phyloP scores from a whole-genome alignment of 495 filamentous ascomycete species.

The Neurospora tetrasperma region DNA sequence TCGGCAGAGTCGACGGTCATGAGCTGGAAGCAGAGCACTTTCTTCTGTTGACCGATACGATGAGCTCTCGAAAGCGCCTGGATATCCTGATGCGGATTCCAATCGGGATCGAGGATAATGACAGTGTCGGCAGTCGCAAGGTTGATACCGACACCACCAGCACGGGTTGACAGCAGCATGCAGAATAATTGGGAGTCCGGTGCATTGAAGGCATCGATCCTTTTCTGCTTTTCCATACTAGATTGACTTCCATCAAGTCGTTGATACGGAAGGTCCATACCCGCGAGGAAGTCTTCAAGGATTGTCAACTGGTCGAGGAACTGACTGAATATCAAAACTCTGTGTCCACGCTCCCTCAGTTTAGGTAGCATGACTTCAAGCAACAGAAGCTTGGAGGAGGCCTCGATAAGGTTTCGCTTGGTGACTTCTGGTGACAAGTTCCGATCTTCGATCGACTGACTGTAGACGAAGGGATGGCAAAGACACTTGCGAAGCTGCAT shows the following conservation, averaged over 20 bases:
- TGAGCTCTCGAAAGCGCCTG: constrained; percentile 92
- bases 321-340: constrained; percentile 93
- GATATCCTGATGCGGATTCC: constrained; percentile 97
- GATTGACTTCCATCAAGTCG: constrained; percentile 79
- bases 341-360: constrained; percentile 76
- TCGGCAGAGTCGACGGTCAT: constrained; percentile 82
- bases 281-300: constrained; percentile 79
- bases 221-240: constrained; percentile 78
- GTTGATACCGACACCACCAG: constrained; percentile 95
- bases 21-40: constrained; percentile 88
- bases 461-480: constrained; percentile 94
- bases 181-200: constrained; percentile 73
- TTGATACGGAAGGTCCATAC: constrained; percentile 56
- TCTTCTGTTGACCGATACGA: constrained; percentile 90
- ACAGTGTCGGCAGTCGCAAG: constrained; percentile 95
- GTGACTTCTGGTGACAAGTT: constrained; percentile 39
- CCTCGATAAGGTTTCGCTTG: constrained; percentile 77
- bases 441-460: constrained; percentile 73
- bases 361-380: constrained; percentile 86
- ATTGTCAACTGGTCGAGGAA: constrained; percentile 84
- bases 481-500: constrained; percentile 93
- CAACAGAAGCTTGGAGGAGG: constrained; percentile 80
- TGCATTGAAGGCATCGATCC: constrained; percentile 89
- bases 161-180: constrained; percentile 86
- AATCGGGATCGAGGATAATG: constrained; percentile 96